These are phyloP conservation scores for Sindora glabra DNA, from an alignment of 306 rosid species.

Conservation along the genomic window DNA sequence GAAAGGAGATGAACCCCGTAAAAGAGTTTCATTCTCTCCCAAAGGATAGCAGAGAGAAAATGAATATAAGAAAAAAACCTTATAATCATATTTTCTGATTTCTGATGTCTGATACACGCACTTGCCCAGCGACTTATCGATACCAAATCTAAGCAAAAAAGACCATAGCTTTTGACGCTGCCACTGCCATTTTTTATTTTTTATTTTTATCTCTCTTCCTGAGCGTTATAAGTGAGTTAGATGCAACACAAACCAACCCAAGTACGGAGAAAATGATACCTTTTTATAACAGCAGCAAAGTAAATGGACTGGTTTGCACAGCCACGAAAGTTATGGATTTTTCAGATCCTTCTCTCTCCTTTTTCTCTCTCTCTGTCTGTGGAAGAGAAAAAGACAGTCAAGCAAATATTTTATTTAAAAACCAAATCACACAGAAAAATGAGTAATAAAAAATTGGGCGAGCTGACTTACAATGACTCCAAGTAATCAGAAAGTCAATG, in stretches of 20 bases:
- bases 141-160: conserved; percentile 34
- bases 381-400: conserved; percentile 37
- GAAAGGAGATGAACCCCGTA: conserved; percentile 3
- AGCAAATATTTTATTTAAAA: neutral
- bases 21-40: neutral
- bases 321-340: conserved; percentile 13
- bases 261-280: conserved; percentile 33
- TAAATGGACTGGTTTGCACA: conserved; percentile 27
- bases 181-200: neutral
- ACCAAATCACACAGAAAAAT: neutral
- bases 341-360: conserved; percentile 29
- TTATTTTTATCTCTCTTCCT: conserved; percentile 1
- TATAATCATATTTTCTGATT: conserved; percentile 3
- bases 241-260: conserved; percentile 48
- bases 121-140: conserved; percentile 31
- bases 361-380: conserved; percentile 43
- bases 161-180: conserved; percentile 31
- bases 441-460: conserved; percentile 2
- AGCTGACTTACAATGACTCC: conserved; percentile 30
- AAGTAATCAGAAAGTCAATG: conserved; percentile 20
- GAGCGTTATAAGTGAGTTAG: conserved; percentile 29
- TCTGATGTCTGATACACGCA: conserved; percentile 38
- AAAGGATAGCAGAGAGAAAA: neutral
- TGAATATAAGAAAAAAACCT: neutral
- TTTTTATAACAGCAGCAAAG: conserved; percentile 27